These are phyloP conservation scores for Pythium myriotylum DNA, from an alignment of 352 stramenopile genomes.

Conservation along the genomic window DNA sequence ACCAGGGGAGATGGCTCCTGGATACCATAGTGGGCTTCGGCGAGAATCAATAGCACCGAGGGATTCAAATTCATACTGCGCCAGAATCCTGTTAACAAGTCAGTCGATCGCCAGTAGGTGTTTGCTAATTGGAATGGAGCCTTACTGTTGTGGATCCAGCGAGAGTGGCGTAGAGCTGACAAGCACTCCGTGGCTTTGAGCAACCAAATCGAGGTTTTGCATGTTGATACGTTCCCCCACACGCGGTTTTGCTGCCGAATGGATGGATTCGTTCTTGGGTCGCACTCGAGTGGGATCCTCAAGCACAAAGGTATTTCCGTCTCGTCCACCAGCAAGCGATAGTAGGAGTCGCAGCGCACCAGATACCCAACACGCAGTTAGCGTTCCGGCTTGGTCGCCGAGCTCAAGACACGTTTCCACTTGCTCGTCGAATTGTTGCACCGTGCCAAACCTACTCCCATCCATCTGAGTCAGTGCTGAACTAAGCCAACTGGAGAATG, in stretches of 20 bases:
- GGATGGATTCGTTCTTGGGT: slow-evolving; percentile 6
- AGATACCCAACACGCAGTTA: slow-evolving; percentile 21
- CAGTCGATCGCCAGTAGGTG: background rate
- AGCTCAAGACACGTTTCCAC: slow-evolving; percentile 22
- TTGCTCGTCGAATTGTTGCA: slow-evolving; percentile 16
- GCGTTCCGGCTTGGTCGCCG: background rate
- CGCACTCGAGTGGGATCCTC: slow-evolving; percentile 43
- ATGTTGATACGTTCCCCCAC: slow-evolving; percentile 66
- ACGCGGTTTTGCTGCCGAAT: slow-evolving; percentile 7
- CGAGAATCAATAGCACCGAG: slow-evolving; percentile 9
- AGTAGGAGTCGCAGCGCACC: slow-evolving; percentile 56
- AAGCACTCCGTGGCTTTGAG: slow-evolving; percentile 37
- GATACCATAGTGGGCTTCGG: slow-evolving; percentile 26
- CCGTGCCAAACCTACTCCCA: slow-evolving; percentile 20
- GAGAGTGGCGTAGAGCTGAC: slow-evolving; percentile 31
- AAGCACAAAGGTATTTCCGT: slow-evolving; percentile 63
- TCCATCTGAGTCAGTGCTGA: background rate
- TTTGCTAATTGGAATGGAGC: background rate
- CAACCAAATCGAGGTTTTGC: slow-evolving; percentile 45
- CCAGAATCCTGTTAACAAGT: slow-evolving; percentile 3
- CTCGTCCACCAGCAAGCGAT: slow-evolving; percentile 50
- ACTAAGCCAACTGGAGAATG: background rate
- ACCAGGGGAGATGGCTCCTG: background rate
- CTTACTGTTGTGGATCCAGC: slow-evolving; percentile 41
- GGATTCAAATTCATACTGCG: slow-evolving; percentile 14